phyloP scores from a whole-genome alignment of 108 stramenopile species.

The Stephanodiscus triporus region DNA sequence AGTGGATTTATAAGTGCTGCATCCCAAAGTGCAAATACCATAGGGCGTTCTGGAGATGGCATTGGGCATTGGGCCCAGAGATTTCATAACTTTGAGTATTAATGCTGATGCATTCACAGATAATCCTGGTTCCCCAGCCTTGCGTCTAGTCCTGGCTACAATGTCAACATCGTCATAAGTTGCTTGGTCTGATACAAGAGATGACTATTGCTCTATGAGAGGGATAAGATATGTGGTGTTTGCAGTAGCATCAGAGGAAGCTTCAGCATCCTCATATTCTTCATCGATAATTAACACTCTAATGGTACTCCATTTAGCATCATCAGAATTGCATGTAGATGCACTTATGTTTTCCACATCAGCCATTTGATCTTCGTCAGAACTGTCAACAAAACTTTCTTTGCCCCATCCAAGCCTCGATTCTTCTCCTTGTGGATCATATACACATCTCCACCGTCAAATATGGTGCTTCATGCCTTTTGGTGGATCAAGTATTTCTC shows the following conservation, averaged over 20 bases:
- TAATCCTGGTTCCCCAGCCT: conserved; percentile 52
- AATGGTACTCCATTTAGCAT: conserved; percentile 19
- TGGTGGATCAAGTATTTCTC: conserved; percentile 14
- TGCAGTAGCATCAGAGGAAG: conserved; percentile 20
- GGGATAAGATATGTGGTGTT: conserved; percentile 33
- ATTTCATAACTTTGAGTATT: conserved; percentile 38
- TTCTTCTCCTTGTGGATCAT: conserved; percentile 77
- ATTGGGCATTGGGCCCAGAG: conserved; percentile 37
- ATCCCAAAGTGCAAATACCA: conserved; percentile 57
- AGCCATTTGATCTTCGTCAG: neutral
- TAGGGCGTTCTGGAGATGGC: conserved; percentile 32
- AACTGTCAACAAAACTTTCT: conserved; percentile 61
- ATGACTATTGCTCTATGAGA: conserved; percentile 55
- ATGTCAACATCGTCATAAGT: conserved; percentile 68
- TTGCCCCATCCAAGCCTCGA: conserved; percentile 60
- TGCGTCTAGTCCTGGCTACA: conserved; percentile 48
- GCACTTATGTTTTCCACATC: conserved; percentile 3
- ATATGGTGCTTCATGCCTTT: conserved; percentile 48
- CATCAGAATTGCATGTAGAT: neutral
- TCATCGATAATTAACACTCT: conserved; percentile 27
- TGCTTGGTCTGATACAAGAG: conserved; percentile 51
- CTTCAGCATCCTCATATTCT: conserved; percentile 17
- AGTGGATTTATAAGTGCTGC: conserved; percentile 73
- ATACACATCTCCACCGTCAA: conserved; percentile 66
- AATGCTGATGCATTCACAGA: conserved; percentile 49